Percentiles rank a stretch among this genome's conserved stretches.
Evolutionary conservation across 1,139 yeast species (phyloP).

Genomic region (Yarrowia galli): DNA sequence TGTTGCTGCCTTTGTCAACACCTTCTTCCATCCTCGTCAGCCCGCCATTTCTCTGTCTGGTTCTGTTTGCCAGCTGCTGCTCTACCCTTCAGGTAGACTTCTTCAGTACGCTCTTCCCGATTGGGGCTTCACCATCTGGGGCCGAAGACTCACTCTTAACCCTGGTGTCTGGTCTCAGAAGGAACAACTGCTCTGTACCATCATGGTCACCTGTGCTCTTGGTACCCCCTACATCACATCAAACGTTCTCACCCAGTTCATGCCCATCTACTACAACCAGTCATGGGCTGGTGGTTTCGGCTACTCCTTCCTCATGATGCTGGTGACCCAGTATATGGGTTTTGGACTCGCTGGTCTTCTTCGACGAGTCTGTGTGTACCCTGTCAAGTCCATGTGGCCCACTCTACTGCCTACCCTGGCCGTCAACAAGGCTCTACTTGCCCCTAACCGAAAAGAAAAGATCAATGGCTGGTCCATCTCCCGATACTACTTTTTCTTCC

Average conservation of each 20-base stretch:
- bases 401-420: conserved; percentile 63
- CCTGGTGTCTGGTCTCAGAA: conserved; percentile 72
- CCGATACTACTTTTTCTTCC: conserved; percentile 57
- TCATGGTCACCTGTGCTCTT: conserved; percentile 55
- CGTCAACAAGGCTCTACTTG: conserved; percentile 60
- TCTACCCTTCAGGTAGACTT: conserved; percentile 60
- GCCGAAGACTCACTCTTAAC: conserved; percentile 55
- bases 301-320: conserved; percentile 58
- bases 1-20: conserved; percentile 63
- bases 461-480: conserved; percentile 63
- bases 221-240: conserved; percentile 56
- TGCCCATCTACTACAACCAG: conserved; percentile 48
- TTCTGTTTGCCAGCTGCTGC: conserved; percentile 62
- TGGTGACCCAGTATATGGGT: conserved; percentile 65
- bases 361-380: conserved; percentile 57
- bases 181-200: conserved; percentile 70
- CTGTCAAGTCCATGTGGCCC: conserved; percentile 66
- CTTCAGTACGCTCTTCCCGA: conserved; percentile 60
- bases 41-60: conserved; percentile 59
- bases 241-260: conserved; percentile 48
- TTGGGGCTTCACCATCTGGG: conserved; percentile 56
- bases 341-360: conserved; percentile 64
- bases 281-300: conserved; percentile 49
- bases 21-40: conserved; percentile 63
- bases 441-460: conserved; percentile 45